Conservation (phyloP, 1,284 basidiomycete species). For the Fomitopsis pinicola region DNA sequence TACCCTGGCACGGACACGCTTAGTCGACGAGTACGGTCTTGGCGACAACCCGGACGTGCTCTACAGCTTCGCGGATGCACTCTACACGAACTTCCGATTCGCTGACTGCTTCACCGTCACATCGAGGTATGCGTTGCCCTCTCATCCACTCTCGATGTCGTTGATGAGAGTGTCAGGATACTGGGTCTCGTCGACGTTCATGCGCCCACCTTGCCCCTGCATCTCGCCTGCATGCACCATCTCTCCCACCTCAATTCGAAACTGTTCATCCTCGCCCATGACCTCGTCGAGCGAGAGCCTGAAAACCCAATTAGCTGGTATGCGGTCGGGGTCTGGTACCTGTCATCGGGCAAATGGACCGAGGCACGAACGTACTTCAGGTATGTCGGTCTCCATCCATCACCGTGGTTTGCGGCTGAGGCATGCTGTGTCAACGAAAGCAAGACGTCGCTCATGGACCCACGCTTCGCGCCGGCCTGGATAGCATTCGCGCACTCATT, state of each 20-base stretch:
- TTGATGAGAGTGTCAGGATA: slow-evolving; percentile 49
- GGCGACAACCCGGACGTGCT: slow-evolving; percentile 91
- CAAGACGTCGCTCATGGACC: slow-evolving; percentile 96
- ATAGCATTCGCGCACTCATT: slow-evolving; percentile 97
- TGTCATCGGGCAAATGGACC: slow-evolving; percentile 79
- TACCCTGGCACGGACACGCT: slow-evolving; percentile 63
- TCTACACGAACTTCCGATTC: slow-evolving; percentile 88
- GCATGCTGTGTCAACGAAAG: slow-evolving; percentile 33
- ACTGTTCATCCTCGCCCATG: slow-evolving; percentile 94
- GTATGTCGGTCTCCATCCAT: slow-evolving; percentile 35
- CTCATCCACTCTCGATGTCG: not conserved
- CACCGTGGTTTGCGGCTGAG: not conserved
- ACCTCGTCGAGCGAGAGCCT: slow-evolving; percentile 91
- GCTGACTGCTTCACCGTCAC: slow-evolving; percentile 93
- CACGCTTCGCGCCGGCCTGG: slow-evolving; percentile 95
- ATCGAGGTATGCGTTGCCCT: slow-evolving; percentile 47
- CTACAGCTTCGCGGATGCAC: slow-evolving; percentile 86
- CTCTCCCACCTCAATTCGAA: slow-evolving; percentile 86
- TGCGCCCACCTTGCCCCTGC: slow-evolving; percentile 83
- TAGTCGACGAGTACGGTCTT: slow-evolving; percentile 78
- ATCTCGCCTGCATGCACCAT: slow-evolving; percentile 97
- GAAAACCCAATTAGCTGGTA: slow-evolving; percentile 96
- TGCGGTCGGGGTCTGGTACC: slow-evolving; percentile 97
- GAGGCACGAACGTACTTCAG: slow-evolving; percentile 92
- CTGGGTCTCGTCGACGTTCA: slow-evolving; percentile 79